Base-by-base conservation (phyloP, 2,329 filamentous ascomycete genomes). In the Fusarium vanettenii region DNA sequence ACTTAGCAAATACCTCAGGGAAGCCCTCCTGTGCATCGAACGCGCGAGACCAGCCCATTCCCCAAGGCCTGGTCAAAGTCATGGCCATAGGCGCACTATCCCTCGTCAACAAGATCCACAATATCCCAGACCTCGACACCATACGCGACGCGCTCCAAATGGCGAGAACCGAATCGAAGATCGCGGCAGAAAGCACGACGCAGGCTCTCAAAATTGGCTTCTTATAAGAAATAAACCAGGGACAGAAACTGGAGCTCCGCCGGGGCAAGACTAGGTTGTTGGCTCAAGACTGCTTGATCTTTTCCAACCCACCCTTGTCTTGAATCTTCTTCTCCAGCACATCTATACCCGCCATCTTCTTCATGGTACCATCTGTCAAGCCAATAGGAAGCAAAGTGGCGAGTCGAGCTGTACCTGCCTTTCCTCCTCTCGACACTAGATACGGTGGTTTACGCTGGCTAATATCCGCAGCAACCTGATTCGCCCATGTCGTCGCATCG, bases 391-490 rank as follows among this genome's bases (percentile, higher is more conserved):
- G 52, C 1, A 75, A 5, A 10, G 64, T 62, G 1, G 39, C 67
- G 25, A 70, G 8, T 6, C 72, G 50, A 16, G 50, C 72, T 0
- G 27, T 20, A 2, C 57, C 65, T 2, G 75, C 75, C 2, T 37
- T 59, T 7, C 31, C 60, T 3, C 75, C 75, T 25, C 70, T 70
- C 14, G 16, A 75, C 1, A 77, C 37, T 1, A 67, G 4, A 22
- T 64, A 37, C 1, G 75, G 67, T 10, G 75, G 70, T n/a, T 77
- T 77, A 0, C n/a, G 59, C 14, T 69, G 66, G 41, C 65, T 75
- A 14, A 76, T 18, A 14, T 77, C 74, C 8, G 11, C 16, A 13
- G 62, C 72, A 14, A 77, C 74, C 2, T 75, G 74, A 14, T 70
- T 69, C 4, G 74, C 74, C 75, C 75, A 77, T 0, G 41, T 45